Conservation (phyloP, 768 basidiomycete species). For the Leccinum imitatum region DNA sequence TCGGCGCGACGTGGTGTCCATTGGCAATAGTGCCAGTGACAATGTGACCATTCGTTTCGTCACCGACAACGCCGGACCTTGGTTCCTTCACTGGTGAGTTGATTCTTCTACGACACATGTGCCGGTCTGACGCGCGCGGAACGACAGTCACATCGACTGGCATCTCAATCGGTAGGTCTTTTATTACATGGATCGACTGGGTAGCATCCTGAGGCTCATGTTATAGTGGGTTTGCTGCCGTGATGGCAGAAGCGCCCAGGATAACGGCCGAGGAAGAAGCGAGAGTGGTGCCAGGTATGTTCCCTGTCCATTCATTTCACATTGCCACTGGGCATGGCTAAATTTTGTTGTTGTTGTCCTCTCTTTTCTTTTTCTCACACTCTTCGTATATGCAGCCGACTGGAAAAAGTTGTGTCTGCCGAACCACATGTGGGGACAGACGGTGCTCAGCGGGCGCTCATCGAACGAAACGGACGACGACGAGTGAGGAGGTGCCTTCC, state of each 20-base stretch:
- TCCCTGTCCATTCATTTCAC: not conserved
- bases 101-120: not conserved
- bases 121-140: conserved; percentile 1
- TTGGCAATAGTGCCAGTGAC: conserved; percentile 31
- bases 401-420: conserved; percentile 22
- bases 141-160: conserved; percentile 32
- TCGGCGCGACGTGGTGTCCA: conserved; percentile 34
- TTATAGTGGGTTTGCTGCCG: conserved; percentile 28
- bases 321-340: not conserved
- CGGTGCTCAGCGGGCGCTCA: not conserved
- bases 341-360: not conserved
- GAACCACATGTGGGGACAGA: conserved; percentile 1
- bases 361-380: conserved; percentile 7
- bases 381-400: conserved; percentile 11
- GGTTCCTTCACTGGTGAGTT: conserved; percentile 48
- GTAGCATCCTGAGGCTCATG: not conserved
- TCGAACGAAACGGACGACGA: not conserved
- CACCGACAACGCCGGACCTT: conserved; percentile 68
- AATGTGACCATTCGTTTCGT: conserved; percentile 57
- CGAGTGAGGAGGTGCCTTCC: not conserved
- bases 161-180: conserved; percentile 26
- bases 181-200: not conserved
- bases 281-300: conserved; percentile 23
- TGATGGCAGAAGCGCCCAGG: conserved; percentile 27
- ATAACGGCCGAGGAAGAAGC: conserved; percentile 10